phyloP scores from a whole-genome alignment of 2,329 filamentous ascomycete species.

The Sporothrix brasiliensis region DNA sequence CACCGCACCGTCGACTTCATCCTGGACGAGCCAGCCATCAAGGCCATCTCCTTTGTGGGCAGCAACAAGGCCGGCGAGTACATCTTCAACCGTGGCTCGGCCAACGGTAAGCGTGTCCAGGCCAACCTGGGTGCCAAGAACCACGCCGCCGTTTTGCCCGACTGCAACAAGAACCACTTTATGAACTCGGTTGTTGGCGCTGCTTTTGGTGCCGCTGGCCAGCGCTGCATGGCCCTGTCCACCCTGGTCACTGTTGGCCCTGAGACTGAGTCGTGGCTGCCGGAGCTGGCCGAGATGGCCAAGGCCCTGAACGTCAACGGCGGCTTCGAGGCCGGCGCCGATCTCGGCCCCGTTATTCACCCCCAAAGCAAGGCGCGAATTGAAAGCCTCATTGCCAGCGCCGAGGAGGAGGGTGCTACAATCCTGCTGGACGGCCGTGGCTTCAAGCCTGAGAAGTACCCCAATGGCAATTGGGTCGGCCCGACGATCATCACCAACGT shows the following conservation, averaged over 20 bases:
- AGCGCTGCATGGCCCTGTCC: conserved; percentile 84
- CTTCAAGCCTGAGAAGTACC: conserved; percentile 74
- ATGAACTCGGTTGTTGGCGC: conserved; percentile 82
- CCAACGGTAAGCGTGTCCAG: conserved; percentile 85
- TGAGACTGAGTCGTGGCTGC: conserved; percentile 80
- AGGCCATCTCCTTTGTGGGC: conserved; percentile 84
- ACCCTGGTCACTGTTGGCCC: conserved; percentile 77
- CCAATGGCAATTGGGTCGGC: conserved; percentile 82
- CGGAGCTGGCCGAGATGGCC: conserved; percentile 75
- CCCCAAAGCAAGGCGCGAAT: conserved; percentile 79
- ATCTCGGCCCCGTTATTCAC: conserved; percentile 80
- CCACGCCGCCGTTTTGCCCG: conserved; percentile 79
- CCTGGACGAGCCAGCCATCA: conserved; percentile 80
- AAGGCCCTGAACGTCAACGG: conserved; percentile 74
- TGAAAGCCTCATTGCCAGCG: conserved; percentile 72
- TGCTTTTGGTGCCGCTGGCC: conserved; percentile 81
- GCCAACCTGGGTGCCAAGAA: conserved; percentile 89
- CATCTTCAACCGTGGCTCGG: conserved; percentile 76
- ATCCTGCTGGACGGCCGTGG: conserved; percentile 81
- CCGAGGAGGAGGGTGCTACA: conserved; percentile 78
- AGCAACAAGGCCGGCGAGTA: conserved; percentile 88
- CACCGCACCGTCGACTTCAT: conserved; percentile 84
- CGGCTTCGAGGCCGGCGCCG: conserved; percentile 78
- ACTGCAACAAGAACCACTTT: conserved; percentile 89
- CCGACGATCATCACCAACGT: conserved; percentile 84